Evolutionary conservation across 225 moss, liverwort and hornwort genomes (phyloP).

Genomic region (Rhytidiadelphus loreus): DNA sequence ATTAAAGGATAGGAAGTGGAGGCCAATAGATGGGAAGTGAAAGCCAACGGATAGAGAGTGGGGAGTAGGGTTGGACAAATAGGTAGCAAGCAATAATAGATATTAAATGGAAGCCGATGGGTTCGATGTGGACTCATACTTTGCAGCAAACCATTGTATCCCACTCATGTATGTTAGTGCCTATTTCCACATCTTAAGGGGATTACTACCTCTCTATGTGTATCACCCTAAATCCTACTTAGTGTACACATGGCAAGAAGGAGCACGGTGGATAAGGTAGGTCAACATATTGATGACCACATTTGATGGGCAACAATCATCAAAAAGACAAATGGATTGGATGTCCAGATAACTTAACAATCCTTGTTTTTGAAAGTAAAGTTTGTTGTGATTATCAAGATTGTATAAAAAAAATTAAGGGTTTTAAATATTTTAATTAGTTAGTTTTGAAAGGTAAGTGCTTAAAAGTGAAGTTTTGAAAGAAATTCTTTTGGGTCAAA

Average conservation of each 20-base stretch:
- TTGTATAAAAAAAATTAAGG: background rate
- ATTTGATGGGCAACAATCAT: fast-evolving
- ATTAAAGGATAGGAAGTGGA: background rate
- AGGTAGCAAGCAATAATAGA: background rate
- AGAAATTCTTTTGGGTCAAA: background rate
- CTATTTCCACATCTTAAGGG: background rate
- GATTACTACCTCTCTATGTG: fast-evolving
- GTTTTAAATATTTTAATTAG: fast-evolving
- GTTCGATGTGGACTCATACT: background rate
- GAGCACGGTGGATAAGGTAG: background rate
- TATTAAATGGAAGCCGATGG: no score
- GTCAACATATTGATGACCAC: background rate
- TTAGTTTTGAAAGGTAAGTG: background rate
- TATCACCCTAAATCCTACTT: background rate
- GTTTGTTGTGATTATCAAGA: fast-evolving
- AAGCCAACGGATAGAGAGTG: no score
- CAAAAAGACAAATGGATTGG: fast-evolving
- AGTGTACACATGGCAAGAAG: fast-evolving
- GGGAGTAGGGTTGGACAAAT: no score
- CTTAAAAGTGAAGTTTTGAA: background rate
- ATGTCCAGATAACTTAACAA: fast-evolving
- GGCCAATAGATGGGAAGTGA: no score
- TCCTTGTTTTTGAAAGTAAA: fast-evolving
- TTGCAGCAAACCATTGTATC: fast-evolving
- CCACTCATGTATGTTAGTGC: background rate